Evolutionary conservation across 371 early-diverging fungal genomes (phyloP), one percentile per base, ranked within the genome.

Genomic region (Synchytrium microbalum): DNA sequence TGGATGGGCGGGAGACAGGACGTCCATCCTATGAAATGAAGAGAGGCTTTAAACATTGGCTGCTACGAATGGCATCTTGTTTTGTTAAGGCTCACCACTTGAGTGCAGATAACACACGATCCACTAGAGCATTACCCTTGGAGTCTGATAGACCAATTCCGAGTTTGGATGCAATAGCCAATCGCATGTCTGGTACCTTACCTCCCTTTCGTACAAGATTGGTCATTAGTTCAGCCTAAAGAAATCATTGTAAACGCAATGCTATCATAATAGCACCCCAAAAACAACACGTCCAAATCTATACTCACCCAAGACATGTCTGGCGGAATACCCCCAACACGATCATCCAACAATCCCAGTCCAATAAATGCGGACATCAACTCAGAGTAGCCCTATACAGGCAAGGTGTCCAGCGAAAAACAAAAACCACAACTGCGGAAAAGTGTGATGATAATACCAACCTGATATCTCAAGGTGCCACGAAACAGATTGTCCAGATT

Each of bases 271-370:
- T n/a, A n/a, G n/a, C n/a, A n/a, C n/a, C n/a, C n/a, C n/a, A n/a
- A n/a, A n/a, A n/a, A n/a, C n/a, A n/a, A 38, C 46, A 38, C 46
- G 46, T 38, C 10, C 5, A 38, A n/a, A n/a, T n/a, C n/a, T 13
- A 33, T 14, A 65, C 74, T 25, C 71, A 82, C 83, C 95, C 96
- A 96, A 8, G 90, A 69, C 57, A 88, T 78, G n/a, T 85, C 86
- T n/a, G 73, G 60, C 10, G 23, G 2, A 1, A 75, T 13, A 25
- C 69, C 72, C 1, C 46, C 46, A 51, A 54, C 27, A 59, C 54
- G 10, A 67, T 69, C 46, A 30, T 72, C 66, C 54, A 83, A 64
- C 32, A 81, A 62, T 1, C 83, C 83, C 25, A 80, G 30, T 56
- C 71, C 65, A 2, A 58, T 59, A 62, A 83, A 73, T 1, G 67